These are phyloP conservation scores for Scalesia atractyloides DNA, from an alignment of 129 eudicot genomes.

Conservation along the genomic window DNA sequence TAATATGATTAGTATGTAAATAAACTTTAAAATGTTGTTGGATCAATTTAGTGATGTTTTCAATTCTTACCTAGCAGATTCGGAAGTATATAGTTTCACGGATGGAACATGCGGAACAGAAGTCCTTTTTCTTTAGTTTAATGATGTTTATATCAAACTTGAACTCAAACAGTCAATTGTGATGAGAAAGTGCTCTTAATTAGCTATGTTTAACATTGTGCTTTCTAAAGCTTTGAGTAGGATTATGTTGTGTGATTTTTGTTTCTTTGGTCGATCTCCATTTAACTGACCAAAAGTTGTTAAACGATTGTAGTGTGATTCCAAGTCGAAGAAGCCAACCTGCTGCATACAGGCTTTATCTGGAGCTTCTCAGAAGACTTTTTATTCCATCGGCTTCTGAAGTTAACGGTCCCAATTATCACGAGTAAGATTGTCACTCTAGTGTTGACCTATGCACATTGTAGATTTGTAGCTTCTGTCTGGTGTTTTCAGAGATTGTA, in stretches of 20 bases:
- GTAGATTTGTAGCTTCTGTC: constrained; percentile 2
- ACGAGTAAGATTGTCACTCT: constrained; percentile 47
- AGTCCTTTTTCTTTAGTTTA: neutral
- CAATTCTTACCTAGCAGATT: neutral
- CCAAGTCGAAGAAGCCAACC: constrained; percentile 75
- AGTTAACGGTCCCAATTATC: constrained; percentile 62
- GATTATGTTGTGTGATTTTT: neutral
- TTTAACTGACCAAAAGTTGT: neutral
- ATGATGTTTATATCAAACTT: constrained; percentile 1
- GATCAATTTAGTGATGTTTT: constrained; percentile 1
- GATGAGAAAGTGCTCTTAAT: neutral
- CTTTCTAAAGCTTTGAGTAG: neutral
- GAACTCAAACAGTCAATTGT: neutral
- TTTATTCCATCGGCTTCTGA: constrained; percentile 63
- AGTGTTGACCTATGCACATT: neutral
- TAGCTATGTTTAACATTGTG: constrained; percentile 10
- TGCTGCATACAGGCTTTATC: constrained; percentile 82
- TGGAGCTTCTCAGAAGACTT: constrained; percentile 87
- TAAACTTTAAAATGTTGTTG: constrained; percentile 1
- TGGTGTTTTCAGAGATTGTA: neutral
- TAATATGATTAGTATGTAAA: neutral
- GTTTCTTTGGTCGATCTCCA: neutral
- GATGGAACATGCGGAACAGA: neutral
- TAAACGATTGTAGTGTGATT: constrained; percentile 53
- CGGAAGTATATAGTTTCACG: neutral